phyloP scores from a whole-genome alignment of 352 stramenopile genomes.

The Phytophthora pluvialis region DNA sequence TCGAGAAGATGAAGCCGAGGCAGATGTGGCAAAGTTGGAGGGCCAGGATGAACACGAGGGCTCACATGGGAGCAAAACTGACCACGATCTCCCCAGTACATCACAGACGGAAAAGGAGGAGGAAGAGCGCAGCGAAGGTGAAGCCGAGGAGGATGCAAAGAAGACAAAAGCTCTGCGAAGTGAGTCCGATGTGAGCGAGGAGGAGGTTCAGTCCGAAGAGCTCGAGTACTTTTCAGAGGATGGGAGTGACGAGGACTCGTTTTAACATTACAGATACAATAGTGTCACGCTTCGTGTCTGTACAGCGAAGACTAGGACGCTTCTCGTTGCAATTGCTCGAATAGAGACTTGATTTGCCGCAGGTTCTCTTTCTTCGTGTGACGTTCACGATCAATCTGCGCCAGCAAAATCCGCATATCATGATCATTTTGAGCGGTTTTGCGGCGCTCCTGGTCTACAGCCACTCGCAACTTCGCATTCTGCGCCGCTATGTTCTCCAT shows the following conservation, averaged over 20 bases:
- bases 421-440: conserved; percentile 60
- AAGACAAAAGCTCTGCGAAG: conserved; percentile 51
- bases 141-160: conserved; percentile 41
- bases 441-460: conserved; percentile 51
- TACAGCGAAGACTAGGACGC: conserved; percentile 30
- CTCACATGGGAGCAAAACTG: conserved; percentile 8
- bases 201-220: conserved; percentile 78
- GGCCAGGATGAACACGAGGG: neutral
- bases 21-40: neutral
- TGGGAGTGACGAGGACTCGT: conserved; percentile 81
- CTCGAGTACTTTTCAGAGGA: conserved; percentile 88
- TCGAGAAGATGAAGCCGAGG: conserved; percentile 10
- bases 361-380: conserved; percentile 74
- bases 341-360: conserved; percentile 79
- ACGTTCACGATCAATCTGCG: conserved; percentile 71
- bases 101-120: conserved; percentile 4
- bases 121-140: neutral
- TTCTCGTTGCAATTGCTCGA: conserved; percentile 74
- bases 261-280: conserved; percentile 47
- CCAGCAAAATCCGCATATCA: conserved; percentile 70
- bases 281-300: neutral
- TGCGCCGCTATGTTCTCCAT: conserved; percentile 53
- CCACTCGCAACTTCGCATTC: conserved; percentile 55
- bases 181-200: conserved; percentile 63
- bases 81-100: neutral